Base-by-base conservation (phyloP, 2,329 filamentous ascomycete genomes). In the Boeremia exigua region DNA sequence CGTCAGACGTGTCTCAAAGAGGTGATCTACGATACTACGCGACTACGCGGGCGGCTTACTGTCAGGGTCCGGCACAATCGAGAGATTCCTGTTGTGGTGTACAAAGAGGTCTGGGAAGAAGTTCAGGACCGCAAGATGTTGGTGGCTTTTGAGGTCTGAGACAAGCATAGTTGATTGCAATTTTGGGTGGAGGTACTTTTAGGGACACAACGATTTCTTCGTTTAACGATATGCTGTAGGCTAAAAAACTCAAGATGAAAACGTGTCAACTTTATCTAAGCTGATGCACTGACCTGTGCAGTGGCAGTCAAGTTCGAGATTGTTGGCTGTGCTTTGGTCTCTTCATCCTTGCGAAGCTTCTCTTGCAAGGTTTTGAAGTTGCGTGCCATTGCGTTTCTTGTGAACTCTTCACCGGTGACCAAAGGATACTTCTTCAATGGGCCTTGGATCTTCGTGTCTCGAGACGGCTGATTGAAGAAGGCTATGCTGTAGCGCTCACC, bases 391-490 rank as follows among this genome's bases (percentile, higher is more conserved):
- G 84, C 84, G 29, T 77, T 79, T 30, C 79, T 69, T 12, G 82
- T 87, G 61, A 88, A 88, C 68, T 88, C 79, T 48, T 80, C 80
- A 2, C 85, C 86, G 0, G 84, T 87, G 12, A 88, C 79, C 53
- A 79, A 68, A 2, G 84, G 81, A 71, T 88, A 88, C 72, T 87
- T 88, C 74, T 84, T 84, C 68, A 74, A 44, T 2, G 84, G 85
- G 0, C 86, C 86, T 66, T 87, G 85, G 34, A 88, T 86, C 59
- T 78, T 66, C 9, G 80, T 80, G 69, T 86, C 82, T 51, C 79
- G 81, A 68, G 81, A 82, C 0, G 86, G 85, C 74, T 88, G 86
- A 61, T 87, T 88, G 72, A 88, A 88, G 63, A 83, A 88, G 7
- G 86, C 86, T 67, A 89, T 85, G 68, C 84, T 86, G 68, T 86